These are phyloP conservation scores for Stephania japonica DNA, from an alignment of 164 flowering plant genomes.

Conservation along the genomic window DNA sequence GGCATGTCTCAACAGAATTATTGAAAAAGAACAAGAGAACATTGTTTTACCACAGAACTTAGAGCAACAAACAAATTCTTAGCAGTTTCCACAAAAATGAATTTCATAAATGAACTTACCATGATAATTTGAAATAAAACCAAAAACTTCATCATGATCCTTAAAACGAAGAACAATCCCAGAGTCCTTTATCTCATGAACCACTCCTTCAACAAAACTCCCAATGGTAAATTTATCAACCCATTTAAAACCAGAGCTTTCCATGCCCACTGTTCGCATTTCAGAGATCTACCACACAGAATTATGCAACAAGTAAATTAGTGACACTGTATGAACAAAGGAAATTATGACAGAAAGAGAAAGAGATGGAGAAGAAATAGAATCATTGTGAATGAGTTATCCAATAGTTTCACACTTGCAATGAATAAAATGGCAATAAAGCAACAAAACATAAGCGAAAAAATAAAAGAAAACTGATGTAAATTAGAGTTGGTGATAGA, in stretches of 20 bases:
- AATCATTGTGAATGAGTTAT: background rate
- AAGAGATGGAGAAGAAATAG: too few species aligned
- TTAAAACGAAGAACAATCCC: constrained; percentile 76
- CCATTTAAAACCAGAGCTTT: constrained; percentile 43
- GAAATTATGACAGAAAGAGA: background rate
- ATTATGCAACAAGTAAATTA: background rate
- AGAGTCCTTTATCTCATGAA: constrained; percentile 63
- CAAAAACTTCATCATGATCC: constrained; percentile 51
- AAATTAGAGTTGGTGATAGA: too few species aligned
- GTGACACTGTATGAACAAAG: background rate
- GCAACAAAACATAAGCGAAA: background rate
- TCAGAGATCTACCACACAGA: constrained; percentile 46
- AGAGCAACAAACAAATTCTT: background rate
- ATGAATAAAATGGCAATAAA: background rate
- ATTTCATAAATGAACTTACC: constrained; percentile 35
- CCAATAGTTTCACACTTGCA: background rate
- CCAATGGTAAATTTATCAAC: constrained; percentile 49
- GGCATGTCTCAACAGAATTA: background rate
- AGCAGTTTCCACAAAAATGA: background rate
- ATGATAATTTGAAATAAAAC: constrained; percentile 72
- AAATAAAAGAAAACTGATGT: background rate
- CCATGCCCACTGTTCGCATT: constrained; percentile 40
- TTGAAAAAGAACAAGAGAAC: background rate
- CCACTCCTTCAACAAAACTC: constrained; percentile 48
- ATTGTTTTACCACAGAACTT: background rate